These are phyloP conservation scores for Phoma herbarum DNA, from an alignment of 2,329 filamentous ascomycete genomes.

Conservation along the genomic window DNA sequence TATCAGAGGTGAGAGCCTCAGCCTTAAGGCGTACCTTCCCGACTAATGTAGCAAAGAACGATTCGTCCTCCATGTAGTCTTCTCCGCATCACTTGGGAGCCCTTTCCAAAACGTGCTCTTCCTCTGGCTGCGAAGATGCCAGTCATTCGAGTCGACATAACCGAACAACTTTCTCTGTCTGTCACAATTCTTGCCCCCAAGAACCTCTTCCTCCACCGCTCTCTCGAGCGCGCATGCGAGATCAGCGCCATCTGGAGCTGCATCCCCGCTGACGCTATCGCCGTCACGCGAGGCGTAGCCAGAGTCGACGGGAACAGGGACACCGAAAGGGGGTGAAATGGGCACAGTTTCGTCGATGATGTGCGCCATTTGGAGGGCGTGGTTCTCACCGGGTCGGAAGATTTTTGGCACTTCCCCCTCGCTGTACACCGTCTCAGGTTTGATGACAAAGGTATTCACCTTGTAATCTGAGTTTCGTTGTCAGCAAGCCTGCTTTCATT, in stretches of 20 bases:
- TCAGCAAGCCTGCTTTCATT: background rate
- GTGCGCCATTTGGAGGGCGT: background rate
- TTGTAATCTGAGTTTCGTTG: background rate
- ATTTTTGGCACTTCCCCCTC: background rate
- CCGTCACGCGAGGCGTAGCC: background rate
- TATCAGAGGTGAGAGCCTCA: too few relatives aligned
- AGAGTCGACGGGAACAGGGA: background rate
- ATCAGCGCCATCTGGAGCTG: background rate
- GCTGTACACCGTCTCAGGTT: background rate
- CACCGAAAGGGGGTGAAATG: background rate
- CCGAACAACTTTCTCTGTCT: background rate
- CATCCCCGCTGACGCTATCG: background rate
- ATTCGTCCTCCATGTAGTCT: background rate
- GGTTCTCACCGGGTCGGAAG: background rate
- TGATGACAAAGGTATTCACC: constrained; percentile 2
- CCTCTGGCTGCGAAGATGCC: background rate
- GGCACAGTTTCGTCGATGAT: background rate
- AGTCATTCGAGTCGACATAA: background rate
- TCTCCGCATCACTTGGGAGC: background rate
- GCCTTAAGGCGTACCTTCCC: too few relatives aligned
- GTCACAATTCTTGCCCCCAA: background rate
- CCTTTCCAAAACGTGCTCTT: background rate
- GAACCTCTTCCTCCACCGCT: background rate
- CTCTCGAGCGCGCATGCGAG: background rate
- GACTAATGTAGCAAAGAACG: too few relatives aligned